Conservation (phyloP, 2,329 filamentous ascomycete genomes). For the Cucurbitaria berberidis region DNA sequence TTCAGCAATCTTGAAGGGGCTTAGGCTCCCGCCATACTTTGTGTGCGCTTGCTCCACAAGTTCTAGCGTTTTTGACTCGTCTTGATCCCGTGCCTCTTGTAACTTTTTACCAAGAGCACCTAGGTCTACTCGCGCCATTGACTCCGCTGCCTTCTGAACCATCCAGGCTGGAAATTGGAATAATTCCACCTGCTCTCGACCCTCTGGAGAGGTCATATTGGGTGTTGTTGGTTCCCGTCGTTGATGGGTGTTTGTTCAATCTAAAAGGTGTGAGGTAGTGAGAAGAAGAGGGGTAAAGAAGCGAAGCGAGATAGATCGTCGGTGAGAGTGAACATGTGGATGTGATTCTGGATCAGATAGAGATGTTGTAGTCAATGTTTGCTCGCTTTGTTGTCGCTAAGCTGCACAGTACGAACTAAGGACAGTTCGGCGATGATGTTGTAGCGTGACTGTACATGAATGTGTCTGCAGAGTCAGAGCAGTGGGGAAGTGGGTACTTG, state of each 20-base stretch:
- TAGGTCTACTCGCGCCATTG: not conserved
- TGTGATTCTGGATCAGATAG: not conserved
- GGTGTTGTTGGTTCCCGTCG: not conserved
- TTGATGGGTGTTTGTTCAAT: not conserved
- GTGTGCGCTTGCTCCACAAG: not conserved
- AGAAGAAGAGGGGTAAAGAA: not conserved
- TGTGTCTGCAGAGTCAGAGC: not conserved
- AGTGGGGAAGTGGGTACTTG: not conserved
- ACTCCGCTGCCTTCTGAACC: constrained; percentile 1
- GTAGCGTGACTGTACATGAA: not conserved
- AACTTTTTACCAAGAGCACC: constrained; percentile 1
- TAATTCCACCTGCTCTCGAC: no score
- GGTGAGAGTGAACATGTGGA: not conserved
- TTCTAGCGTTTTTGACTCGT: no score
- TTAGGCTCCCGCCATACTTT: not conserved
- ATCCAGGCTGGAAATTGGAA: constrained; percentile 13
- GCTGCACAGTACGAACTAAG: not conserved
- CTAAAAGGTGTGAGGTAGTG: no score
- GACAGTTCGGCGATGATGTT: not conserved
- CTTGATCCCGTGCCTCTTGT: constrained; percentile 1
- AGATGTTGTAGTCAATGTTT: not conserved
- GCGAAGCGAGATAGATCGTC: not conserved
- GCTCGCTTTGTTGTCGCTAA: not conserved
- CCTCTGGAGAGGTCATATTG: no score
- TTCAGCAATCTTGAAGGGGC: not conserved